Percentiles rank a stretch among this genome's conserved stretches.
phyloP scores from a whole-genome alignment of 495 filamentous ascomycete species.

The Penicillium daleae region DNA sequence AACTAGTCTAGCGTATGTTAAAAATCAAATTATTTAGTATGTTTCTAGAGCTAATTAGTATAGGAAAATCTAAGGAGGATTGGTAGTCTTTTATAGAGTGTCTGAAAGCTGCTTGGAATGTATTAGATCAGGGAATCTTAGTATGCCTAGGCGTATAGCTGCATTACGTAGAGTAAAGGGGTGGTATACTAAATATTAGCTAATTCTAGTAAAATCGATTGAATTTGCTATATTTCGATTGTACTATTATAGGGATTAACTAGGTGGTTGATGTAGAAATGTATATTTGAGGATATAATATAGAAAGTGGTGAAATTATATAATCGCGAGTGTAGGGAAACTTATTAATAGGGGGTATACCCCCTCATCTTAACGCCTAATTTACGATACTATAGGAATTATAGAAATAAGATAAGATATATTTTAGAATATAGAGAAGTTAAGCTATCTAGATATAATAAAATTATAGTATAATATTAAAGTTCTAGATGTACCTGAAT shows the following conservation, averaged over 20 bases:
- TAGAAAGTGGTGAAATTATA: not conserved
- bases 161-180: not conserved
- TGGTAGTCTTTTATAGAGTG: not conserved
- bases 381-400: no score
- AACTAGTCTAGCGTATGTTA: not conserved
- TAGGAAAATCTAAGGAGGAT: not conserved
- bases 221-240: not conserved
- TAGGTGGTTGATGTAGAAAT: not conserved
- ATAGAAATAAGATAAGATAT: no score
- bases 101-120: not conserved
- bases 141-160: not conserved
- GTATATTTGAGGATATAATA: not conserved
- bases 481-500: no score
- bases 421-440: no score
- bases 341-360: not conserved
- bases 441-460: no score
- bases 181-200: constrained; percentile 1
- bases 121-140: not conserved
- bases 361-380: no score
- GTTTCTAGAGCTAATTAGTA: not conserved
- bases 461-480: no score
- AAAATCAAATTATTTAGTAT: not conserved
- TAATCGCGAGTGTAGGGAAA: not conserved
- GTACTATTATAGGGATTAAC: not conserved
- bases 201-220: not conserved